Evolutionary conservation across 352 stramenopile genomes (phyloP), one percentile per base, ranked within the genome.

Genomic region (Aphanomyces invadans): DNA sequence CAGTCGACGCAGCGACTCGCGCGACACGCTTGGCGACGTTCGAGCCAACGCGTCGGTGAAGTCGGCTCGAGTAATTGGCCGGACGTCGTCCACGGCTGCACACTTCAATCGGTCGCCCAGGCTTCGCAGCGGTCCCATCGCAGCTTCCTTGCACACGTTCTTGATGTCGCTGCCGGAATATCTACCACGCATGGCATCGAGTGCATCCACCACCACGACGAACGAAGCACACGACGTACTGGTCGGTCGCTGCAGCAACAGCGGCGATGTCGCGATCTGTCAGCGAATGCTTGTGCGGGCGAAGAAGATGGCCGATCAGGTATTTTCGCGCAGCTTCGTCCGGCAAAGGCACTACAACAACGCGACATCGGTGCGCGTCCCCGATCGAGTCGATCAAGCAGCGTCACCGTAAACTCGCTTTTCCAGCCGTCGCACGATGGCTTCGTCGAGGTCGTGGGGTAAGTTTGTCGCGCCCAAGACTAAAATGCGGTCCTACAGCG

Each of bases 91-190:
- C 19, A 69, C 74, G 53, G 74, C 74, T 4, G 86, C 80, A 25
- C 89, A 64, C 3, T 75, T 73, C 33, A 93, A 71, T 44, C 77
- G 78, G 10, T 71, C 68, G 31, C 85, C 83, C 44, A 91, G 72
- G 10, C 88, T 84, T 38, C 93, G 87, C 31, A 98, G 90, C 1
- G 91, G 88, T 21, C 95, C 89, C 62, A 97, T 90, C 25, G 92
- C 92, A 15, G 95, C 95, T 48, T 97, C 93, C 66, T 97, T 94
- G 70, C 92, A 98, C 0, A 99, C 65, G 69, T 97, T 92, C 63
- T 97, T 98, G 21, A 95, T 70, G 69, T 95, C 86, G 46, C 83
- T 92, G 3, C 86, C 86, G 7, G 86, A 92, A 29, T 49, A 65
- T 28, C 62, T 69, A 54, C 28, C n/a, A n/a, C n/a, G n/a, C n/a